phyloP scores from a whole-genome alignment of 108 stramenopile genomes.

The Nannochloropsis oceanica region DNA sequence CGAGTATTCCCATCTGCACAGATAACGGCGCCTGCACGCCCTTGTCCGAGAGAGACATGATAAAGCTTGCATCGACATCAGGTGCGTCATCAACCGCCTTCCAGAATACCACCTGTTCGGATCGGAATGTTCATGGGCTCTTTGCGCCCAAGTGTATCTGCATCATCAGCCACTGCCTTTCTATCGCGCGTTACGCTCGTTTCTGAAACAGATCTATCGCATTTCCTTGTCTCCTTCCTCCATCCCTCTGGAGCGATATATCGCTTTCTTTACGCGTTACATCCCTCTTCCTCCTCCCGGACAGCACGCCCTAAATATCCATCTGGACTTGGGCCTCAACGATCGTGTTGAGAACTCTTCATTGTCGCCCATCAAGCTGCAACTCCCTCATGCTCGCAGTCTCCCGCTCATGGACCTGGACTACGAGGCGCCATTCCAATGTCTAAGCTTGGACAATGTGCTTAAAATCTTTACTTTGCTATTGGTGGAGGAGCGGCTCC shows the following conservation, averaged over 20 bases:
- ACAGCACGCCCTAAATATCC: constrained; percentile 7
- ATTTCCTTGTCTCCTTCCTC: constrained; percentile 26
- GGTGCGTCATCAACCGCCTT: not conserved
- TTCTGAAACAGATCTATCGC: constrained; percentile 36
- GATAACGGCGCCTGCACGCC: not conserved
- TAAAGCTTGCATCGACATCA: not conserved
- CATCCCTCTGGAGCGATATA: constrained; percentile 39
- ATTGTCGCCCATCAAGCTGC: constrained; percentile 25
- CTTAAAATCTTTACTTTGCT: constrained; percentile 27
- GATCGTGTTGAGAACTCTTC: constrained; percentile 13
- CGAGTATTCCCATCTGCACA: not conserved
- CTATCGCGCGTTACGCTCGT: constrained; percentile 34
- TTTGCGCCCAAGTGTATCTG: constrained; percentile 40
- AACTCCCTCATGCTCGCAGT: constrained; percentile 16
- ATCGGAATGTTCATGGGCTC: not conserved
- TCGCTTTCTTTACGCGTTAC: constrained; percentile 24
- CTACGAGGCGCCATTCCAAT: constrained; percentile 35
- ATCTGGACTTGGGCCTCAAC: constrained; percentile 27
- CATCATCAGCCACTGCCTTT: constrained; percentile 34
- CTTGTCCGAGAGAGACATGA: not conserved
- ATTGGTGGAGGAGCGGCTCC: constrained; percentile 26
- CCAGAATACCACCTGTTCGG: not conserved
- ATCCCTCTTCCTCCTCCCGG: constrained; percentile 34
- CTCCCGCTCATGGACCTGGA: constrained; percentile 39
- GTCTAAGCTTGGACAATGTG: constrained; percentile 22